phyloP scores from a whole-genome alignment of 495 filamentous ascomycete genomes.

The Letharia columbiana region DNA sequence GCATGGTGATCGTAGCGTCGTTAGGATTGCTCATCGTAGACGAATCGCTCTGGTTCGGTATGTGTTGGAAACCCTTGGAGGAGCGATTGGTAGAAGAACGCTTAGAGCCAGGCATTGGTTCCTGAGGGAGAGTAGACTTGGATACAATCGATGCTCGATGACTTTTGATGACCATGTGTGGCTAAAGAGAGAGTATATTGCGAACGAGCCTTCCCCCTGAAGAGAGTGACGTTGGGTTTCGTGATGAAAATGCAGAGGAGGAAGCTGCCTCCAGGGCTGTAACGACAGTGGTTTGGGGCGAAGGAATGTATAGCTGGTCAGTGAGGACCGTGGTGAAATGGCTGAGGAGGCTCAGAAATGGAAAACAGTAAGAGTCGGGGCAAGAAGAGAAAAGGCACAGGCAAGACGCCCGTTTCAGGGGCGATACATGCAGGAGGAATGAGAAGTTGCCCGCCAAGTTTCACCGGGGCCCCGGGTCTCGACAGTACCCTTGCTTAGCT shows the following conservation, averaged over 20 bases:
- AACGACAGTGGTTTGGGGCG: slow-evolving; percentile 16
- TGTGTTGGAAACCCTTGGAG: slow-evolving; percentile 39
- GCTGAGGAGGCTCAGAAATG: slow-evolving; percentile 3
- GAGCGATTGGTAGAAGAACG: slow-evolving; percentile 22
- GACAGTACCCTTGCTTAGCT: background rate
- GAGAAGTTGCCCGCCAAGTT: background rate
- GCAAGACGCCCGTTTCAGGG: background rate
- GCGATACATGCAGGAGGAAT: background rate
- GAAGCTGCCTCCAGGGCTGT: slow-evolving; percentile 13
- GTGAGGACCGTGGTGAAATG: background rate
- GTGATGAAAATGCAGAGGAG: background rate
- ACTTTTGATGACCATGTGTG: slow-evolving; percentile 2
- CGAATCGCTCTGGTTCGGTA: slow-evolving; percentile 29
- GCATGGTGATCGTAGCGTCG: slow-evolving; percentile 54
- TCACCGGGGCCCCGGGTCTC: background rate
- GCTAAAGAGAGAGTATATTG: slow-evolving; percentile 10
- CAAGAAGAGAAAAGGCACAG: background rate
- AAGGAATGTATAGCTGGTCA: slow-evolving; percentile 27
- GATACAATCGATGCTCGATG: background rate
- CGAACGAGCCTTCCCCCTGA: background rate
- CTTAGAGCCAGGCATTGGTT: slow-evolving; percentile 22
- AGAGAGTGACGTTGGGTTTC: background rate
- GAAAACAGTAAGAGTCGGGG: background rate
- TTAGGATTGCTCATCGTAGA: slow-evolving; percentile 39
- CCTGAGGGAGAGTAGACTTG: background rate